Conservation (phyloP, 176 grass and related monocot genomes). For the Musa troglodytarum region DNA sequence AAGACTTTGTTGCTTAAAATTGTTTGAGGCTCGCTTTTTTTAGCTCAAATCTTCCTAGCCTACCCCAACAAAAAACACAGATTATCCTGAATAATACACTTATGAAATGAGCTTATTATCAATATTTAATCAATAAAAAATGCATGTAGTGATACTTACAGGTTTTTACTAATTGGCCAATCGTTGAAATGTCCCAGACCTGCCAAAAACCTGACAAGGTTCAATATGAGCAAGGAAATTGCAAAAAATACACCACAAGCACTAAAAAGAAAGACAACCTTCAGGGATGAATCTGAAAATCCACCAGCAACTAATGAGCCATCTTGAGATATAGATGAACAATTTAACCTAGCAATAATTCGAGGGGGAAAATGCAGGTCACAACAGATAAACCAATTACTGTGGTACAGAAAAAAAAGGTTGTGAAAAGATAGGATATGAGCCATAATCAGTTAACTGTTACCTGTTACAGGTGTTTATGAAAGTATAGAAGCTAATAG, state of each 20-base stretch:
- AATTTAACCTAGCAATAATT: slow-evolving; percentile 67
- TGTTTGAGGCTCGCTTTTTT: not conserved
- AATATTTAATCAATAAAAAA: not conserved
- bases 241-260: slow-evolving; percentile 6
- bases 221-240: not conserved
- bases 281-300: slow-evolving; percentile 96
- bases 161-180: slow-evolving; percentile 55
- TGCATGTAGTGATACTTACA: slow-evolving; percentile 32
- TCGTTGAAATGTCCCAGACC: slow-evolving; percentile 98
- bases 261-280: slow-evolving; percentile 33
- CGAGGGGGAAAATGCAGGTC: not conserved
- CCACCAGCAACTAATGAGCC: slow-evolving; percentile 93
- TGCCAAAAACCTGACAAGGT: slow-evolving; percentile 24
- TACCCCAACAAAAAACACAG: not conserved
- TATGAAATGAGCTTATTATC: not conserved
- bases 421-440: slow-evolving; percentile 16
- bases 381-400: not conserved
- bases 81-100: not conserved
- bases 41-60: not conserved
- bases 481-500: slow-evolving; percentile 94
- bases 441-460: not conserved
- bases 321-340: slow-evolving; percentile 86
- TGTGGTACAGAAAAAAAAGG: not conserved
- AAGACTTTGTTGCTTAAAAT: not conserved
- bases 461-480: slow-evolving; percentile 90